Evolutionary conservation across 495 filamentous ascomycete genomes (phyloP).

Genomic region (Neurospora sp.): DNA sequence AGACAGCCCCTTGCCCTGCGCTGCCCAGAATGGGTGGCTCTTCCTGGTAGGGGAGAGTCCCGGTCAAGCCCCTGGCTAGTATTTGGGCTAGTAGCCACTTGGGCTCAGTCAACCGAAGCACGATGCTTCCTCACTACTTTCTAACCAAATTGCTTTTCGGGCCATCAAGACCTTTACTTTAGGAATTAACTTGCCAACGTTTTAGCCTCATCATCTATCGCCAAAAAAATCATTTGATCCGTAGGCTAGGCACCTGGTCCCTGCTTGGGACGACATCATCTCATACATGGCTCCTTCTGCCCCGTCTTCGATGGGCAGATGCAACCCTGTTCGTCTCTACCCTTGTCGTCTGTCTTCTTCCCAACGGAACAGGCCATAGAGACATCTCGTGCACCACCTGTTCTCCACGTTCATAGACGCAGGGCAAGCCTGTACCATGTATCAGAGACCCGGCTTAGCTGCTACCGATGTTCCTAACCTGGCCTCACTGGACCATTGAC

Average conservation of each 20-base stretch:
- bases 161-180: background rate
- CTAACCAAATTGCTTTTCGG: background rate
- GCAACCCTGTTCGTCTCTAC: constrained; percentile 31
- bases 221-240: background rate
- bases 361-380: constrained; percentile 32
- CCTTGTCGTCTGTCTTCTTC: constrained; percentile 19
- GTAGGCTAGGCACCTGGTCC: background rate
- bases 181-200: background rate
- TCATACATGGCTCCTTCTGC: constrained; percentile 10
- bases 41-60: background rate
- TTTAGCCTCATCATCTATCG: background rate
- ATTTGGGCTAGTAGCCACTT: background rate
- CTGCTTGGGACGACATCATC: background rate
- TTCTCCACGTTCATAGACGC: constrained; percentile 35
- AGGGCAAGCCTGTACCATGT: constrained; percentile 38
- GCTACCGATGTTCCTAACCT: constrained; percentile 42
- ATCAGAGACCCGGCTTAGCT: constrained; percentile 37
- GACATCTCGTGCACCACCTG: constrained; percentile 34
- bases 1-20: background rate
- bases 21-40: background rate
- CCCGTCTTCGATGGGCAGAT: constrained; percentile 37
- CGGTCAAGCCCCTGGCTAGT: background rate
- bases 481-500: constrained; percentile 32
- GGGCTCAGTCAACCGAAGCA: background rate
- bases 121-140: background rate